A percentile compares a stretch with the other conserved stretches of the same genome.
Evolutionary conservation across 495 filamentous ascomycete species (phyloP).

Genomic region (Xylaria scruposa): DNA sequence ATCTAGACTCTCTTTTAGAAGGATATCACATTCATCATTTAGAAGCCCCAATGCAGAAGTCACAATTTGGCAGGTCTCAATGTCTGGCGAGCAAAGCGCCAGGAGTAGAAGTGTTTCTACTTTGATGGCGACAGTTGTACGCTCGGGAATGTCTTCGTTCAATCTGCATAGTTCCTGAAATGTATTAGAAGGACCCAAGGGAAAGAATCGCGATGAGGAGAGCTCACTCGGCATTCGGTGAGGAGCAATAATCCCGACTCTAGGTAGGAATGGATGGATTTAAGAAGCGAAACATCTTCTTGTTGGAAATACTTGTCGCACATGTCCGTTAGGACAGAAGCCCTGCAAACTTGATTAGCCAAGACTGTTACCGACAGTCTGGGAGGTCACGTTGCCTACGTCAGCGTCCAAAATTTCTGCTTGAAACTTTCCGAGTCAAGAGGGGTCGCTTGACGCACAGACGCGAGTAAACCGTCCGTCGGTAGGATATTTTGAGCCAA

Average conservation of each 20-base stretch:
- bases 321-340: conserved; percentile 56
- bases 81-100: conserved; percentile 66
- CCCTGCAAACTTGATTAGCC: conserved; percentile 44
- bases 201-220: neutral
- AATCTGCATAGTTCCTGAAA: conserved; percentile 55
- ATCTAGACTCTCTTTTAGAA: conserved; percentile 55
- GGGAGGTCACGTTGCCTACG: conserved; percentile 47
- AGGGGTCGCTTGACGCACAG: conserved; percentile 48
- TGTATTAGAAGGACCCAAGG: neutral
- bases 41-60: conserved; percentile 68
- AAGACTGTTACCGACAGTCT: conserved; percentile 7
- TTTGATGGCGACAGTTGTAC: conserved; percentile 54
- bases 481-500: conserved; percentile 57
- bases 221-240: conserved; percentile 52
- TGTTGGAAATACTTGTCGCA: conserved; percentile 54
- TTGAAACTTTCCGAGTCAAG: conserved; percentile 49
- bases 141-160: conserved; percentile 57
- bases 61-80: conserved; percentile 66
- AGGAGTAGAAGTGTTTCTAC: conserved; percentile 67
- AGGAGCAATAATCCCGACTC: conserved; percentile 56
- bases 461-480: conserved; percentile 43
- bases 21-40: conserved; percentile 63
- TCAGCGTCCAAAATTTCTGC: conserved; percentile 59
- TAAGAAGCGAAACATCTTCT: conserved; percentile 49
- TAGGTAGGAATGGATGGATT: conserved; percentile 59